phyloP scores from a whole-genome alignment of 2,329 filamentous ascomycete genomes.

The Stagonosporopsis tanaceti region DNA sequence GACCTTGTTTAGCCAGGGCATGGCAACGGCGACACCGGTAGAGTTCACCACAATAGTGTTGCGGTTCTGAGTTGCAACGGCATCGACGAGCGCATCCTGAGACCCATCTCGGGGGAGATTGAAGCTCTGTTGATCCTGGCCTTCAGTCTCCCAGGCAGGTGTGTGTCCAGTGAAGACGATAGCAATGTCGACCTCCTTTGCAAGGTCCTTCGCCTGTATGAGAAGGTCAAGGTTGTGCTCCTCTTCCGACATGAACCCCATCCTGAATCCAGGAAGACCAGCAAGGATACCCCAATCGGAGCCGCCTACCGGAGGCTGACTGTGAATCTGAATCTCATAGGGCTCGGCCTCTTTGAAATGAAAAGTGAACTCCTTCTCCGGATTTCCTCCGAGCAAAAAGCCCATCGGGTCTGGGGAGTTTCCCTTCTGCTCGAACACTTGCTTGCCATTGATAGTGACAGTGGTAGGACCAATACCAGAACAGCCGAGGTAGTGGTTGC shows the following conservation, averaged over 20 bases:
- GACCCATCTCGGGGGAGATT: slow-evolving; percentile 63
- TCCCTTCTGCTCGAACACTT: slow-evolving; percentile 46
- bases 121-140: slow-evolving; percentile 65
- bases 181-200: slow-evolving; percentile 39
- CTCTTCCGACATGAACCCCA: slow-evolving; percentile 44
- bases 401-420: slow-evolving; percentile 67
- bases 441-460: slow-evolving; percentile 37
- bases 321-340: slow-evolving; percentile 66
- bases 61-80: slow-evolving; percentile 71
- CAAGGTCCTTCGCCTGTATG: slow-evolving; percentile 34
- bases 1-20: slow-evolving; percentile 69
- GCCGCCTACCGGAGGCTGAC: slow-evolving; percentile 65
- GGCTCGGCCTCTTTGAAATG: slow-evolving; percentile 66
- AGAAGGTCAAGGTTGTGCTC: slow-evolving; percentile 43
- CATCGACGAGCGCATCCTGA: slow-evolving; percentile 70
- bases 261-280: slow-evolving; percentile 43
- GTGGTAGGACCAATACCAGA: slow-evolving; percentile 45
- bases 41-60: slow-evolving; percentile 78
- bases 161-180: slow-evolving; percentile 48
- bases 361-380: slow-evolving; percentile 68
- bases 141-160: slow-evolving; percentile 59
- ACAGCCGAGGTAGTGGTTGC: slow-evolving; percentile 44
- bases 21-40: slow-evolving; percentile 75
- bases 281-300: slow-evolving; percentile 50
- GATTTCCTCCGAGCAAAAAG: slow-evolving; percentile 71